Percentiles rank a stretch among this genome's conserved stretches.
These are phyloP conservation scores for Syncephalastrum racemosum DNA, from an alignment of 371 early-diverging fungal genomes.

Conservation along the genomic window DNA sequence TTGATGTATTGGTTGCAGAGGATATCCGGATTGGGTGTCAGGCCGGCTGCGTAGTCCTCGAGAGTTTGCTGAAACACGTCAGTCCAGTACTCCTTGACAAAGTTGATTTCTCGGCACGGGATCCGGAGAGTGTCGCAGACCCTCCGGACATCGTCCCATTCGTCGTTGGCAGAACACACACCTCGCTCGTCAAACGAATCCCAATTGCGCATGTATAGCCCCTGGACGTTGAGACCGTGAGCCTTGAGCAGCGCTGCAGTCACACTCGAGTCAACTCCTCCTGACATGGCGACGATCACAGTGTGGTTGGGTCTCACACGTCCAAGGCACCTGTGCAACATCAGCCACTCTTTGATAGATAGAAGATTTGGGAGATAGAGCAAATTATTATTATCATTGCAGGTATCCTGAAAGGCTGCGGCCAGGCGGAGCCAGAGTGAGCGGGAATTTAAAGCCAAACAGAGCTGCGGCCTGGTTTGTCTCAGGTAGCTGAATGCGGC, in stretches of 20 bases:
- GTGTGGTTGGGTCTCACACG: slow-evolving; percentile 8
- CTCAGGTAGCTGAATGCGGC: too few relatives aligned
- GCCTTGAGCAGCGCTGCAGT: slow-evolving; percentile 71
- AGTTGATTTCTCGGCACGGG: slow-evolving; percentile 68
- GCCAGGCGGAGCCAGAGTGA: too few relatives aligned
- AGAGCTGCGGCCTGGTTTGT: too few relatives aligned
- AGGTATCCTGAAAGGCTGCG: too few relatives aligned
- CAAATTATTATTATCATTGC: too few relatives aligned
- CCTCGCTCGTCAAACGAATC: slow-evolving; percentile 80
- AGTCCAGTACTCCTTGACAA: slow-evolving; percentile 91
- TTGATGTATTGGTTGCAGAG: slow-evolving; percentile 89
- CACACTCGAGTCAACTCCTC: slow-evolving; percentile 93
- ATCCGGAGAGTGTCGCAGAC: slow-evolving; percentile 71
- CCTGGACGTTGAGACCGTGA: slow-evolving; percentile 69
- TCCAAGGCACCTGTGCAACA: too few relatives aligned
- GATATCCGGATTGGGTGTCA: slow-evolving; percentile 95
- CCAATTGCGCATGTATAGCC: slow-evolving; percentile 95
- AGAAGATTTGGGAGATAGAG: slow-evolving; percentile 1
- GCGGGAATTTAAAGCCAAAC: too few relatives aligned
- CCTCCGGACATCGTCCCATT: slow-evolving; percentile 82
- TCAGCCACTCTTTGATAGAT: slow-evolving; percentile 3
- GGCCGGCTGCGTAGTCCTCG: slow-evolving; percentile 66
- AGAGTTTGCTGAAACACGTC: slow-evolving; percentile 80
- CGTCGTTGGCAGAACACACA: slow-evolving; percentile 76
- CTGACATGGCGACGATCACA: slow-evolving; percentile 83